phyloP scores from a whole-genome alignment of 176 grass and related monocot species.

The Cymbopogon citratus region DNA sequence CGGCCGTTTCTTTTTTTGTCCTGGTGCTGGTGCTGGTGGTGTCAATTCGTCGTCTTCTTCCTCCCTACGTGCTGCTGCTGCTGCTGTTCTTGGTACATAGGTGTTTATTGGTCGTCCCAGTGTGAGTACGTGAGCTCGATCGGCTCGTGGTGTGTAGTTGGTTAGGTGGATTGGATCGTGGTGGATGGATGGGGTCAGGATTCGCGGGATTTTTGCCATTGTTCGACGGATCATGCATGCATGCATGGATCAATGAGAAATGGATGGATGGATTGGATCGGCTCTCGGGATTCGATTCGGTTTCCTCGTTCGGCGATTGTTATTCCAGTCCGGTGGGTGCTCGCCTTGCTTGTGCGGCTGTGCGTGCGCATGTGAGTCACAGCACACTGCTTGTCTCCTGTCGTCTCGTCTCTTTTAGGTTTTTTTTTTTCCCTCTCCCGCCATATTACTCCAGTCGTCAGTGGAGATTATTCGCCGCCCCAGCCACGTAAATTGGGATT shows the following conservation, averaged over 20 bases:
- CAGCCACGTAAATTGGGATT: neutral
- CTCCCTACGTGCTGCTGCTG: neutral
- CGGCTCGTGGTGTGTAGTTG: neutral
- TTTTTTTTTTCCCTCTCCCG: neutral
- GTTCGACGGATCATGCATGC: neutral
- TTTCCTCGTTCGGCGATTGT: slow-evolving; percentile 5
- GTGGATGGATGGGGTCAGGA: neutral
- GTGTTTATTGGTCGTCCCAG: slow-evolving; percentile 20
- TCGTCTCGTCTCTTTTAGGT: neutral
- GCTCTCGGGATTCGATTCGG: neutral
- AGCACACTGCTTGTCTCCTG: slow-evolving; percentile 36
- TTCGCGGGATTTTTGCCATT: slow-evolving; percentile 28
- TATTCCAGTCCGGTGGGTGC: slow-evolving; percentile 9
- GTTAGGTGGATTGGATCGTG: slow-evolving; percentile 20
- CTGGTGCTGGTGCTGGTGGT: neutral
- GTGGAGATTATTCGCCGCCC: slow-evolving; percentile 11
- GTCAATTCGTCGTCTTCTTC: neutral
- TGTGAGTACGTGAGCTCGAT: neutral
- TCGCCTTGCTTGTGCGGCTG: neutral
- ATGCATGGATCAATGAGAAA: slow-evolving; percentile 17
- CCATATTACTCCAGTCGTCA: neutral
- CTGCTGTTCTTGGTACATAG: slow-evolving; percentile 32
- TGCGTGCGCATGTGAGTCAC: slow-evolving; percentile 48
- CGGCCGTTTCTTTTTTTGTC: slow-evolving; percentile 4
- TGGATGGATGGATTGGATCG: neutral